Conservation (phyloP, 306 rosid species). For the Styphnolobium japonicum region DNA sequence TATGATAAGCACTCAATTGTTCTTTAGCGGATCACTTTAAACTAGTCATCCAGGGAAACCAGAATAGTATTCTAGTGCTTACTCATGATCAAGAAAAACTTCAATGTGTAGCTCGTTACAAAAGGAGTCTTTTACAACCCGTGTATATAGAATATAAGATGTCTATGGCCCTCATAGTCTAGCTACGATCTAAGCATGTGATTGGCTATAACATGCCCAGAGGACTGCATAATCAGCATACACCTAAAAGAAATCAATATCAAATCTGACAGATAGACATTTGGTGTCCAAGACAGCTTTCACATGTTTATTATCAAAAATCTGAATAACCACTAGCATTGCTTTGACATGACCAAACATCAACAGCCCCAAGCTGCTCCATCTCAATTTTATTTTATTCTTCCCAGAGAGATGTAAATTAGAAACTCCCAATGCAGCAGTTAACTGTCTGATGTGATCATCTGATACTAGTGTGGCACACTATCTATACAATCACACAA, state of each 20-base stretch:
- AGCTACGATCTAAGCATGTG: too few species aligned
- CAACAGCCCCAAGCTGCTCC: not conserved
- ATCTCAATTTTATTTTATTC: too few species aligned
- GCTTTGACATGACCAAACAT: not conserved
- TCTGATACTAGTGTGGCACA: not conserved
- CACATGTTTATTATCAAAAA: not conserved
- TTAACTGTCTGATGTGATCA: not conserved
- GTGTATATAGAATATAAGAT: too few species aligned
- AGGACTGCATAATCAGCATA: too few species aligned
- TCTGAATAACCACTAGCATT: not conserved
- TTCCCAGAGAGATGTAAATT: not conserved
- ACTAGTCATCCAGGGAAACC: too few species aligned
- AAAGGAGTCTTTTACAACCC: too few species aligned
- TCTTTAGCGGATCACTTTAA: too few species aligned
- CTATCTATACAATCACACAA: constrained; percentile 7
- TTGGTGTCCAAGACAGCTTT: not conserved
- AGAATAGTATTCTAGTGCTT: too few species aligned
- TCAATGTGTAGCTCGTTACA: too few species aligned
- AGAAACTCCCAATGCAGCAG: not conserved
- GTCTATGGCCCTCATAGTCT: too few species aligned
- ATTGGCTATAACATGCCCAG: too few species aligned
- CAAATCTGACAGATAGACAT: not conserved
- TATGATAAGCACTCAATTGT: not conserved
- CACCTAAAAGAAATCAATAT: not conserved
- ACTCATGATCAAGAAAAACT: too few species aligned